These are phyloP conservation scores for Craterostigma plantagineum DNA, from an alignment of 257 asterid genomes.

Conservation along the genomic window DNA sequence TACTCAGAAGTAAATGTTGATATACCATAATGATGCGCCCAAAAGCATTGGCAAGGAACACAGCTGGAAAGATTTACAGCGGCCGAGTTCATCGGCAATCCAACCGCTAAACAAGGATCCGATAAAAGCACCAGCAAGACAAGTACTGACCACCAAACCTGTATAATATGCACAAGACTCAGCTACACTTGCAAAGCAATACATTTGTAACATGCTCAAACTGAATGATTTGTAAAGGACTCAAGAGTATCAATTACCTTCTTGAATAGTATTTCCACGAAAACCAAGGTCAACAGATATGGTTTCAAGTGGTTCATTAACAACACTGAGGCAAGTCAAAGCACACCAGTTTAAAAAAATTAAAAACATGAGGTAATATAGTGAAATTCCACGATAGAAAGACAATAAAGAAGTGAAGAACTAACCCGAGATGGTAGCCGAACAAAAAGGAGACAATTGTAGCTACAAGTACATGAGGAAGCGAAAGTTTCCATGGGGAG, in stretches of 20 bases:
- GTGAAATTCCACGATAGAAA: constrained; percentile 2
- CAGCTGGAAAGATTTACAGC: constrained; percentile 79
- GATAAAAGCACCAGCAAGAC: constrained; percentile 79
- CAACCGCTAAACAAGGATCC: constrained; percentile 75
- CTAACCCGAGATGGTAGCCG: constrained; percentile 97
- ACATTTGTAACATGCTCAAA: neutral
- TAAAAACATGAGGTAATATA: neutral
- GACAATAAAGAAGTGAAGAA: constrained; percentile 7
- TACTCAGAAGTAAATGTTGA: neutral
- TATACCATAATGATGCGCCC: constrained; percentile 59
- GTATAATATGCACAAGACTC: constrained; percentile 9
- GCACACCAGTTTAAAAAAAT: neutral
- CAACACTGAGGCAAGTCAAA: constrained; percentile 37
- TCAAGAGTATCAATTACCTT: constrained; percentile 24
- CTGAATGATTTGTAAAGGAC: neutral
- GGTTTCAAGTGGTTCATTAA: constrained; percentile 86
- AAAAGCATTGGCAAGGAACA: constrained; percentile 69
- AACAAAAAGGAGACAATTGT: constrained; percentile 60
- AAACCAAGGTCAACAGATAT: constrained; percentile 88
- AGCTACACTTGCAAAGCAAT: neutral
- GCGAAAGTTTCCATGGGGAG: constrained; percentile 72
- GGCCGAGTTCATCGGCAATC: constrained; percentile 81
- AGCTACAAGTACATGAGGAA: constrained; percentile 78
- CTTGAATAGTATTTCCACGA: constrained; percentile 56
- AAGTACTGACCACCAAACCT: constrained; percentile 89